Evolutionary conservation across 2,329 filamentous ascomycete genomes (phyloP), one percentile per base, ranked within the genome.

Genomic region (Arthroderma sp.): DNA sequence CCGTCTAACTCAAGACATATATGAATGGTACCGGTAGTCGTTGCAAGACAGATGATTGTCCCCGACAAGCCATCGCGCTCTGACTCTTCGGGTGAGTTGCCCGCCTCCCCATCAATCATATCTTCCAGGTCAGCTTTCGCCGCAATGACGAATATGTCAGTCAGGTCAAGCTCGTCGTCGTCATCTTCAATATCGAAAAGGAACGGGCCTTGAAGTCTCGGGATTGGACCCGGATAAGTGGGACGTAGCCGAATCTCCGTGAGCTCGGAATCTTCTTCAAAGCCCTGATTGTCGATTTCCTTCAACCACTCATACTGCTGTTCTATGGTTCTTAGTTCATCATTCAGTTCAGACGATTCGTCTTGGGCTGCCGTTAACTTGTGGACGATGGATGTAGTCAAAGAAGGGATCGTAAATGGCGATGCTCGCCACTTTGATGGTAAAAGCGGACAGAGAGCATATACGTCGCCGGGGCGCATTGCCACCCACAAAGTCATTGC

Each of bases 401-500:
- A 71, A 0, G 86, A 87, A 2, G 87, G 83, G 9, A 94, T 78
- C 30, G 91, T 70, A 0, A 83, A 82, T 1, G 80, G 74, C 9
- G 82, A 80, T 27, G 83, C 80, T 27, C 84, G 78, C 87, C 89
- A 96, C 55, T 82, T 86, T 42, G 80, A 79, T 0, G 91, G 91
- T 30, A 98, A 70, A 36, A 98, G 72, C 1, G 91, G 91, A 58
- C 88, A 95, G 6, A 98, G 69, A 1, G 89, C 88, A 58, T 98
- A 98, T 4, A 96, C 75, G 58, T 95, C 88, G 3, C 91, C 91
- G 48, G 86, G 83, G 33, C 79, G 78, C 83, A 95, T 98, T n/a
- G 88, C 87, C 42, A 96, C 70, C 86, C 89, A 98, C 7, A 98
- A 71, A 0, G 91, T 96, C 84, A 95, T 95, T 6, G 88, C 79